These are phyloP conservation scores for Piloderma croceum DNA, from an alignment of 768 basidiomycete genomes.

Conservation along the genomic window DNA sequence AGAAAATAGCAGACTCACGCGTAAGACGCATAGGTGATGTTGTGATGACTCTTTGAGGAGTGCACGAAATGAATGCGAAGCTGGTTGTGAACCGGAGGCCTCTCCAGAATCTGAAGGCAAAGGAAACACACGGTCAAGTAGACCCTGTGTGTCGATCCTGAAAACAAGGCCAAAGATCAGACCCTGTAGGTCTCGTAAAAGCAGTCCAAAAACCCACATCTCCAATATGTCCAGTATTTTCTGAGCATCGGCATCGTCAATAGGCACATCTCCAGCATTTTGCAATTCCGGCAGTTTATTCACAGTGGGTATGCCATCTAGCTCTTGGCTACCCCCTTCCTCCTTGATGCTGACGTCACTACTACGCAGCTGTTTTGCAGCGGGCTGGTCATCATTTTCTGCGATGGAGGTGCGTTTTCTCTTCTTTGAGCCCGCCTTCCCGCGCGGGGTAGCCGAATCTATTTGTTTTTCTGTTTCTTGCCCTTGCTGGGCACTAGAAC, in stretches of 20 bases:
- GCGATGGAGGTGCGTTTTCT: slow-evolving; percentile 55
- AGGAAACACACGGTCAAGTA: slow-evolving; percentile 77
- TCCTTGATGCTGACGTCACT: slow-evolving; percentile 29
- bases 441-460: slow-evolving; percentile 18
- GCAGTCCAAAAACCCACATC: slow-evolving; percentile 32
- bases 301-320: slow-evolving; percentile 13
- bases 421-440: slow-evolving; percentile 45
- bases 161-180: slow-evolving; percentile 8
- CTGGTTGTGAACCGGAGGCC: slow-evolving; percentile 35
- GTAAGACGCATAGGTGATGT: slow-evolving; percentile 50
- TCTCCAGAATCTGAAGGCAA: slow-evolving; percentile 37
- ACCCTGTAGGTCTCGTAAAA: slow-evolving; percentile 1
- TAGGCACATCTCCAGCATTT: slow-evolving; percentile 43
- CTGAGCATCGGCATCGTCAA: slow-evolving; percentile 39
- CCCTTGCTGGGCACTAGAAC: slow-evolving; percentile 47
- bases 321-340: slow-evolving; percentile 21
- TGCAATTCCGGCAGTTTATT: slow-evolving; percentile 25
- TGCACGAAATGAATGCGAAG: slow-evolving; percentile 35
- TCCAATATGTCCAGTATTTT: slow-evolving; percentile 58
- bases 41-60: slow-evolving; percentile 49
- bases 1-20: slow-evolving; percentile 37
- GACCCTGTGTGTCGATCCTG: slow-evolving; percentile 67
- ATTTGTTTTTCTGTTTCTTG: slow-evolving; percentile 32
- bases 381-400: slow-evolving; percentile 43
- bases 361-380: slow-evolving; percentile 35